phyloP scores from a whole-genome alignment of 2,329 filamentous ascomycete species.

The Aspergillus fischeri region DNA sequence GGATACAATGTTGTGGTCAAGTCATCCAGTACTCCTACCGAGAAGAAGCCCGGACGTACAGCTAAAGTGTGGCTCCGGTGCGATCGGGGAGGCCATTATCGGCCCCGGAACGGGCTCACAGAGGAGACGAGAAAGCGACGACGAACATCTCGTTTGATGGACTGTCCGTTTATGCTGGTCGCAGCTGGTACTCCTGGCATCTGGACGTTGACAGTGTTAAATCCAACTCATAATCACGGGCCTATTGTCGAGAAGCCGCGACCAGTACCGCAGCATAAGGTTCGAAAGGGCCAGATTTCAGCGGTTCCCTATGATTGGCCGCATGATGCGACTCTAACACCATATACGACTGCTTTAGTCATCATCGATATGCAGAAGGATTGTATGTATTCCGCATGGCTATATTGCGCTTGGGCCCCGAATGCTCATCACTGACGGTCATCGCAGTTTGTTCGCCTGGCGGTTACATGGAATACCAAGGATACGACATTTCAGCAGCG shows the following conservation, averaged over 20 bases:
- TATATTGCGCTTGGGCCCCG: neutral
- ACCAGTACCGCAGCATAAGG: conserved; percentile 38
- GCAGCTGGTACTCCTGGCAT: conserved; percentile 42
- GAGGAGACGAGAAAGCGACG: conserved; percentile 43
- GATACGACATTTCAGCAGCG: conserved; percentile 39
- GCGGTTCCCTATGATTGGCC: conserved; percentile 45
- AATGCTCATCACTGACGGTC: conserved; percentile 4
- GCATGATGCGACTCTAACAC: conserved; percentile 42
- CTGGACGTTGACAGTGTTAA: conserved; percentile 41
- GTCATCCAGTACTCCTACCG: conserved; percentile 43
- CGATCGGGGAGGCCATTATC: conserved; percentile 43
- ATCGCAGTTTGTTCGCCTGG: conserved; percentile 39
- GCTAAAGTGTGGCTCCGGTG: conserved; percentile 44
- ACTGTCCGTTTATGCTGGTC: conserved; percentile 44
- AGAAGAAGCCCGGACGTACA: conserved; percentile 43
- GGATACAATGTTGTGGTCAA: conserved; percentile 45
- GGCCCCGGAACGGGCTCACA: conserved; percentile 42
- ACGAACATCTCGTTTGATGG: conserved; percentile 42
- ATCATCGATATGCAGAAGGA: conserved; percentile 49
- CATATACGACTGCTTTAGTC: conserved; percentile 44
- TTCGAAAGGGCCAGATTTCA: conserved; percentile 41
- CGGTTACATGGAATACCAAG: conserved; percentile 44
- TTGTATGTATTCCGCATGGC: conserved; percentile 30
- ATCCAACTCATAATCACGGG: conserved; percentile 42
- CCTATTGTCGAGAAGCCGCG: conserved; percentile 40